Conservation (phyloP, 139 green algal species). For the Chlamydomonas incerta region DNA sequence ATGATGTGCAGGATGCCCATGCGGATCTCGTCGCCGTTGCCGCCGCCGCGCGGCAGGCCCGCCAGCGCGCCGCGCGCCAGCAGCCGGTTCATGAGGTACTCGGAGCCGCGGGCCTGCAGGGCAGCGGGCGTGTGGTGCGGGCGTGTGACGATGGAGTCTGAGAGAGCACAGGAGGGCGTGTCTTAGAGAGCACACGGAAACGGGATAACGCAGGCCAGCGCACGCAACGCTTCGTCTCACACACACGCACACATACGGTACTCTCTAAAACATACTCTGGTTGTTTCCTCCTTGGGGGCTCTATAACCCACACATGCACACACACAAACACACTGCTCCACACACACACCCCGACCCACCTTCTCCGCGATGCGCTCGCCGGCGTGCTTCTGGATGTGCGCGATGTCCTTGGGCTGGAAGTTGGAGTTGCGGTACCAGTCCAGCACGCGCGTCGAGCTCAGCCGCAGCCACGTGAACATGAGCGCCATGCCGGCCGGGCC, state of each 20-base stretch:
- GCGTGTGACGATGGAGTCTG: no score
- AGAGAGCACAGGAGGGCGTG: no score
- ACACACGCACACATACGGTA: neutral
- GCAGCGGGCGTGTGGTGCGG: no score
- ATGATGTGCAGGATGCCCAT: conserved; percentile 96
- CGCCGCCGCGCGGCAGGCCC: conserved; percentile 86
- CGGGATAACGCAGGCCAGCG: no score
- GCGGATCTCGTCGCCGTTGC: conserved; percentile 91
- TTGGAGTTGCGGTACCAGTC: conserved; percentile 77
- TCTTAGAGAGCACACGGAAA: no score
- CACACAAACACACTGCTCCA: no score
- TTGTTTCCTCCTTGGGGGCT: neutral
- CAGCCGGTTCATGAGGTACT: conserved; percentile 67
- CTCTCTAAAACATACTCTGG: neutral
- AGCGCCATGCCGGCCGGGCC: conserved; percentile 75
- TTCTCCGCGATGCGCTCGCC: conserved; percentile 78
- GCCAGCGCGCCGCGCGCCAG: conserved; percentile 78
- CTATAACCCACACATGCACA: no score
- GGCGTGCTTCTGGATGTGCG: conserved; percentile 84
- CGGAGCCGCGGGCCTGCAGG: conserved; percentile 37
- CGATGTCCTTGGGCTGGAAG: conserved; percentile 94
- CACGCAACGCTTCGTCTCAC: no score
- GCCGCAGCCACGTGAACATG: conserved; percentile 86
- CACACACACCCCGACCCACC: conserved; percentile 16
- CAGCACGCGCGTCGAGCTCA: conserved; percentile 79